These are phyloP conservation scores for Clarireedia paspali DNA, from an alignment of 2,329 filamentous ascomycete genomes.

Conservation along the genomic window DNA sequence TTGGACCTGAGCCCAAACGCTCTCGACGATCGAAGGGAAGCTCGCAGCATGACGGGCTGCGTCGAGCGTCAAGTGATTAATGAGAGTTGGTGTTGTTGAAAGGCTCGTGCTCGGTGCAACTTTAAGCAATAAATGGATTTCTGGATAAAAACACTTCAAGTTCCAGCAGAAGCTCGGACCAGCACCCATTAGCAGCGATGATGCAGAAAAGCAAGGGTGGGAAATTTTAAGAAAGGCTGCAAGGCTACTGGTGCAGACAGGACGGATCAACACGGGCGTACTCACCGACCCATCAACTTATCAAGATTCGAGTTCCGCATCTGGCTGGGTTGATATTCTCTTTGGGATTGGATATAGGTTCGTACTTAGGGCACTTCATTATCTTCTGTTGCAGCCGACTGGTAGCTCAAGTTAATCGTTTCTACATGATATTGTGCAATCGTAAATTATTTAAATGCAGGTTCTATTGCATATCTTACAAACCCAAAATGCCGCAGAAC, in stretches of 20 bases:
- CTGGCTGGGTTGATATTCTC: no score
- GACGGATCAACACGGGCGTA: no score
- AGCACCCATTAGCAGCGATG: constrained; percentile 5
- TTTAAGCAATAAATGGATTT: constrained; percentile 11
- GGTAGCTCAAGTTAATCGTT: no score
- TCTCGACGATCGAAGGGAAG: constrained; percentile 58
- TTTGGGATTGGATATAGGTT: no score
- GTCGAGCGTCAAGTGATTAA: constrained; percentile 19
- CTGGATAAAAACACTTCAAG: constrained; percentile 13
- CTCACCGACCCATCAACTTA: no score
- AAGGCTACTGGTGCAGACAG: constrained; percentile 10
- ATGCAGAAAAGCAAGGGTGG: constrained; percentile 3
- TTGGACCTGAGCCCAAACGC: constrained; percentile 47
- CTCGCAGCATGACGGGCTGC: constrained; percentile 59
- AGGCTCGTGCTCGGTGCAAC: constrained; percentile 9
- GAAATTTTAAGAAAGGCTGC: constrained; percentile 5
- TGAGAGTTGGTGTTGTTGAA: constrained; percentile 19
- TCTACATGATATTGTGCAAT: background rate
- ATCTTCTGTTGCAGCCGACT: background rate
- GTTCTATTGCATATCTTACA: constrained; percentile 33
- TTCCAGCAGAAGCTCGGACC: constrained; percentile 9
- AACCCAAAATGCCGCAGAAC: constrained; percentile 28
- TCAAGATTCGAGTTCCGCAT: no score
- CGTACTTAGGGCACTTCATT: background rate
- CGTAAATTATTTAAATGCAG: constrained; percentile 10